Evolutionary conservation across 441 rosid genomes (phyloP), one percentile per base, ranked within the genome.

Genomic region (Euphorbia schlechtendalii): DNA sequence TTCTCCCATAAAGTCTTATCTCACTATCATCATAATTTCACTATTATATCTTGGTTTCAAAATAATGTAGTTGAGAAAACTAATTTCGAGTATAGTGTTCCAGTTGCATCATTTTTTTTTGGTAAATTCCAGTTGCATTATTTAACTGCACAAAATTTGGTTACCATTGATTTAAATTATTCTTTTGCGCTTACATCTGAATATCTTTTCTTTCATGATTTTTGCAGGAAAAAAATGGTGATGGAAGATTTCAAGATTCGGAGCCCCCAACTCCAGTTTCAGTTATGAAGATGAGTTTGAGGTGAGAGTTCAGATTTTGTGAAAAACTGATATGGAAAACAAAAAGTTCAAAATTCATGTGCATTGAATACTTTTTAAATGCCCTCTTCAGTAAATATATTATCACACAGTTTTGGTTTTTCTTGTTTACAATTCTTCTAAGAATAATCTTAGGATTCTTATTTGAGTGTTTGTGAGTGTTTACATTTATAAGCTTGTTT

Each of bases 231-330:
- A 88, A 85, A 79, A 86, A 86, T 80, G 96, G 87, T 55, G 96
- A 90, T 74, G 74, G 72, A 53, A 96, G 85, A 81, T 74, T 82
- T 80, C 96, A 84, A 71, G 98, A 92, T 74, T 89, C 96, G 3
- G 99, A 92, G 91, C 96, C 99, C 69, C 88, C 86, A 68, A 92
- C 98, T 74, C 98, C 98, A 70, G 86, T 76, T 78, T 89, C 99
- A 62, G 89, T 77, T 66, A 72, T 83, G 72, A 96, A 86, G 81
- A 86, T 88, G 88, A 77, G 86, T 74, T 69, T 81, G 76, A 90
- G 99, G 99, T 96, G 68, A 34, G 40, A 34, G 40, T 34, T 34
- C 8, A 2, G 10, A 34, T 34, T 25, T 18, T 18, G 14, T 58
- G 8, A 36, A 53, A 25, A 5, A 41, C 20, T 56, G 4, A 24